Base-by-base conservation (phyloP, 176 grass and related monocot species). In the Secale cereale region DNA sequence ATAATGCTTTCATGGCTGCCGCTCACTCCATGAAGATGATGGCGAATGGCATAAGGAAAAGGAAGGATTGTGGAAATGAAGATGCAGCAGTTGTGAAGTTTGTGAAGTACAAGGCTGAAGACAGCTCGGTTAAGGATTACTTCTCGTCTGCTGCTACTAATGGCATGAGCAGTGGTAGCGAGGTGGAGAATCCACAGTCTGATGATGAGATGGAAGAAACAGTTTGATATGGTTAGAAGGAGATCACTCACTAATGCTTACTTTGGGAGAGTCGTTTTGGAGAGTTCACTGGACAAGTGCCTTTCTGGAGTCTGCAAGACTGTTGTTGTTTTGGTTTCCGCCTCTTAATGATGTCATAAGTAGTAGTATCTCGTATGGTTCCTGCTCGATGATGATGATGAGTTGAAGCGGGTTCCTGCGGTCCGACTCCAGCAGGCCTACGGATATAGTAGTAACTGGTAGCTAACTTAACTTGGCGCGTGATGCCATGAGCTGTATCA, bases 141-240 rank as follows among this genome's bases (percentile, higher is more conserved):
- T 86, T 65, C 30, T 60, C 43, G 20, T 57, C 54, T 57, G 54
- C 16, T 5, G 86, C 59, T 30, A 67, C 57, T 70, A 90, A 92
- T 74, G 84, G 81, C 40, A 74, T 81, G 57, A 91, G 87, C 75
- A 96, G 97, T 73, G 91, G 93, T 32, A 99, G 97, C 36, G 97
- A 99, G 90, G 97, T 99, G 8, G 93, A 99, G 63, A 94, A 99
- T 65, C 94, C 91, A 5, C 65, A 78, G 14, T 92, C 93, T 0
- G 93, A 92, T 82, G 90, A 94, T 59, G 93, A 96, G 70, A 96
- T 99, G 97, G 88, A 92, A 86, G 93, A 92, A 86, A 85, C 88
- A 59, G 74, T 84, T 81, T 89, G 80, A 95, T 91, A 22, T 52
- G 82, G 52, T 57, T 66, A 73, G 73, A 73, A 23, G 28, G 29